Conservation (phyloP, 2,329 filamentous ascomycete genomes). For the Elsinoe australis region DNA sequence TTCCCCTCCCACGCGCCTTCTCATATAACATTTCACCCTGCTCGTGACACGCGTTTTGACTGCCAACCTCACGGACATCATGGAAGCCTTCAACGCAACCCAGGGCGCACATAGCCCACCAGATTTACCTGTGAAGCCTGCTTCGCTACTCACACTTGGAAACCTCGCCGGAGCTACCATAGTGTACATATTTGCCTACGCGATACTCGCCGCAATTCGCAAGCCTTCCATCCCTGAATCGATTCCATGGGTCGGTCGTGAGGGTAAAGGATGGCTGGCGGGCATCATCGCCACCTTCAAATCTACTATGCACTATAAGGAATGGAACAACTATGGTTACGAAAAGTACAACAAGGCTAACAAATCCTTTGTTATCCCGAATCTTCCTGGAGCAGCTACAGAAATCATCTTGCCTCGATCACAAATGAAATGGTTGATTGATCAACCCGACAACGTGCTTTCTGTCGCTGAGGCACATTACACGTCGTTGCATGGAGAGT, state of each 20-base stretch:
- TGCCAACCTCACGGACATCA: too few relatives aligned
- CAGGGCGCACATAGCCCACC: not conserved
- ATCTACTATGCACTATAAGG: not conserved
- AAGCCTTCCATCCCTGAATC: not conserved
- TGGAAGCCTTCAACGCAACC: constrained; percentile 3
- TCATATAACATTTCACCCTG: too few relatives aligned
- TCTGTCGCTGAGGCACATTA: constrained; percentile 33
- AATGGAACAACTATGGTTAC: constrained; percentile 5
- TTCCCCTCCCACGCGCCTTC: too few relatives aligned
- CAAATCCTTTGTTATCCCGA: constrained; percentile 1
- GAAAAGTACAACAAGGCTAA: constrained; percentile 11
- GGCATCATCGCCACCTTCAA: constrained; percentile 7
- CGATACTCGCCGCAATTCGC: not conserved
- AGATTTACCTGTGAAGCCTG: constrained; percentile 5
- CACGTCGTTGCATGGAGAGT: constrained; percentile 34
- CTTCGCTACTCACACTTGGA: not conserved
- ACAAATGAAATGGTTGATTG: constrained; percentile 33
- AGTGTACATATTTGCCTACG: constrained; percentile 3
- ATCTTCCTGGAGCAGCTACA: not conserved
- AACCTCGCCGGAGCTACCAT: not conserved
- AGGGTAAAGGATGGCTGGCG: constrained; percentile 8
- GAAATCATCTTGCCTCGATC: constrained; percentile 31
- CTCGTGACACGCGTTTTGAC: too few relatives aligned
- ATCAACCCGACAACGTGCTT: constrained; percentile 37
- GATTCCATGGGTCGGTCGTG: constrained; percentile 1